These are phyloP conservation scores for Omphalea diandra DNA, from an alignment of 441 rosid species.

Conservation along the genomic window DNA sequence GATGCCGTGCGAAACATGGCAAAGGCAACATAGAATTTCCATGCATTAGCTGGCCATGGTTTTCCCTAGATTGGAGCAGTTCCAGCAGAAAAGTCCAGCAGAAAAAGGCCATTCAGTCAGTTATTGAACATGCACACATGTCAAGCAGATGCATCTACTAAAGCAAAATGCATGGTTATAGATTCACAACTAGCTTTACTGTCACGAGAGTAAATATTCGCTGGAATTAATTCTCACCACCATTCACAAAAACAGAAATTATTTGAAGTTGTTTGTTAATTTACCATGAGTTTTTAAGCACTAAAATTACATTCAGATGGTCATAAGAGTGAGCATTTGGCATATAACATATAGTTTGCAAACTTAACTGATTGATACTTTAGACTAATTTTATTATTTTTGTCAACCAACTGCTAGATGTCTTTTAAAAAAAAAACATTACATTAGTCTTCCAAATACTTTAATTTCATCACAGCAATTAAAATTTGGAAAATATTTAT, in stretches of 20 bases:
- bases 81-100: constrained; percentile 21
- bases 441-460: not conserved
- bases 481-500: not conserved
- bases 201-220: constrained; percentile 2
- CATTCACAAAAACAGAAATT: not conserved
- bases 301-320: not conserved
- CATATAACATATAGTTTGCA: not conserved
- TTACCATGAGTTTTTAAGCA: not conserved
- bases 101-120: constrained; percentile 9
- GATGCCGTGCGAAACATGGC: constrained; percentile 86
- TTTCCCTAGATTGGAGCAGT: constrained; percentile 56
- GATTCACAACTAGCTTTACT: constrained; percentile 8
- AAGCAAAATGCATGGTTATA: not conserved
- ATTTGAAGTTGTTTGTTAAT: not conserved
- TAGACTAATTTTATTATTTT: not conserved
- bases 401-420: not conserved
- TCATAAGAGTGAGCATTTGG: not conserved
- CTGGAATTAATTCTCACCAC: not conserved
- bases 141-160: constrained; percentile 9
- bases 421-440: not conserved
- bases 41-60: constrained; percentile 80
- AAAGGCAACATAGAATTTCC: constrained; percentile 92
- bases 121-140: not conserved
- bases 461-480: not conserved
- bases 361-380: not conserved